Evolutionary conservation across 768 basidiomycete species (phyloP).

Genomic region (Leccinum variicolor): DNA sequence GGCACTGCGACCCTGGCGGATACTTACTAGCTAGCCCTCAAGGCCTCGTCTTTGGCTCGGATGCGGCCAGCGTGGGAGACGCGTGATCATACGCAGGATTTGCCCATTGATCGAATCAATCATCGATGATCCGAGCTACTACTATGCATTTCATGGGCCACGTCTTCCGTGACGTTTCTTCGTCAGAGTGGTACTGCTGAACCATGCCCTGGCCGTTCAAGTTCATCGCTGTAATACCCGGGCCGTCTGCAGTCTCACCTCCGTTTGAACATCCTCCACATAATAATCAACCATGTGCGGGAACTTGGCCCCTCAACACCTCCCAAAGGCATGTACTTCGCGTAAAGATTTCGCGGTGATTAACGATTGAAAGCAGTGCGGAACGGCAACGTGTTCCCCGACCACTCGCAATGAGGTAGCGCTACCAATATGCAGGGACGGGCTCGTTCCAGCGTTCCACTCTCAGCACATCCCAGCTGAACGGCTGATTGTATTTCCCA

Average conservation of each 20-base stretch:
- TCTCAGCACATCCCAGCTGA: not conserved
- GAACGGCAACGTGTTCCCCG: constrained; percentile 1
- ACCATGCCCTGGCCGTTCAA: not conserved
- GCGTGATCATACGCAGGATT: not conserved
- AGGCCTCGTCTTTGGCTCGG: not conserved
- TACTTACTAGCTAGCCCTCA: not conserved
- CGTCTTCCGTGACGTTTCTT: not conserved
- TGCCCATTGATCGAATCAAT: not conserved
- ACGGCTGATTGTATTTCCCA: not conserved
- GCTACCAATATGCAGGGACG: not conserved
- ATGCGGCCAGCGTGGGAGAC: not conserved
- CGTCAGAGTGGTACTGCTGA: not conserved
- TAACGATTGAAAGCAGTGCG: not conserved
- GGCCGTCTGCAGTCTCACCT: not conserved
- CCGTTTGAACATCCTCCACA: not conserved
- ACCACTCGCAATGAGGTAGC: not conserved
- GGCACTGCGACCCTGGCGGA: not conserved
- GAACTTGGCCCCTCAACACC: not conserved
- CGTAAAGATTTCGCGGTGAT: not conserved
- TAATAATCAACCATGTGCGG: not conserved
- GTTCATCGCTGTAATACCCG: not conserved
- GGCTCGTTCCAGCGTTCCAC: not conserved
- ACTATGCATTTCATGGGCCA: not conserved
- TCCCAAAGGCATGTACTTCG: not conserved
- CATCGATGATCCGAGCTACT: not conserved